These are phyloP conservation scores for Salix dunnii DNA, from an alignment of 345 rosid species.

Conservation along the genomic window DNA sequence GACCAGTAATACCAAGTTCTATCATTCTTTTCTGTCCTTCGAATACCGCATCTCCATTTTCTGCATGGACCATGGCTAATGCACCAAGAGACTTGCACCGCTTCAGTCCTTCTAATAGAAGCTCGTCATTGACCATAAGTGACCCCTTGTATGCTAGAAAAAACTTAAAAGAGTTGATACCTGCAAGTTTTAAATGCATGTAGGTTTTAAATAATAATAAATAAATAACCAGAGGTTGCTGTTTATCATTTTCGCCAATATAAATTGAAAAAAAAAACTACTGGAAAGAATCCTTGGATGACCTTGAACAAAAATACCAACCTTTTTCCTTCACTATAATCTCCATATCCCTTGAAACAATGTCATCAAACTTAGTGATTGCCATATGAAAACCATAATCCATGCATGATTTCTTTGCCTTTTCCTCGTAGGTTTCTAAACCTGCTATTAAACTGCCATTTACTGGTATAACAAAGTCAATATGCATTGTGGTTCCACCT, in stretches of 20 bases:
- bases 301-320: conserved; percentile 15
- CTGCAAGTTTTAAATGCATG: conserved; percentile 33
- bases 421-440: conserved; percentile 60
- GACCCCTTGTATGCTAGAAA: conserved; percentile 92
- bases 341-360: conserved; percentile 80
- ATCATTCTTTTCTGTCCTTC: conserved; percentile 94
- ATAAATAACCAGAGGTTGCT: neutral
- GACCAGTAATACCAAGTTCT: conserved; percentile 90
- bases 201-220: neutral
- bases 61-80: conserved; percentile 98
- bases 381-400: conserved; percentile 99
- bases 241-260: neutral
- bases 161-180: conserved; percentile 96
- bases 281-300: neutral
- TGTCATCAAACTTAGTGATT: conserved; percentile 86
- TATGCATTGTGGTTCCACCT: conserved; percentile 98
- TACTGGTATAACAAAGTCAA: conserved; percentile 85
- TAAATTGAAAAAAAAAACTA: neutral
- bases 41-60: conserved; percentile 95
- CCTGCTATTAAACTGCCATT: conserved; percentile 77
- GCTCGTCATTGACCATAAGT: conserved; percentile 79
- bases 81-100: conserved; percentile 94
- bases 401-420: conserved; percentile 75
- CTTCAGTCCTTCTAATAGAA: conserved; percentile 75
- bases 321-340: conserved; percentile 85